Conservation (phyloP, 345 rosid genomes). For the Citrus sinensis region DVS_A1.0 CM039168.1:23519001-23519500, state of each 20-base stretch:
- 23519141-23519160: not conserved
- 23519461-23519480: conserved; percentile 10
- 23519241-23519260: not conserved
- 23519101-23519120: not conserved
- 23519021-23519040: not conserved
- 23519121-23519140: not conserved
- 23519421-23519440: conserved; percentile 6
- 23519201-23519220: not conserved
- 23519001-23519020: too few species aligned
- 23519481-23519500: conserved; percentile 7
- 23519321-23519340: conserved; percentile 4
- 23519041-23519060: not conserved
- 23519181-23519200: not conserved
- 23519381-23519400: not conserved
- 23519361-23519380: not conserved
- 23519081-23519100: not conserved
- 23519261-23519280: conserved; percentile 3
- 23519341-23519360: conserved; percentile 26
- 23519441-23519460: conserved; percentile 12
- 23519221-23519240: not conserved
- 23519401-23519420: not conserved
- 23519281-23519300: not conserved
- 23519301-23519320: not conserved
- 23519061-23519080: not conserved
- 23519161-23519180: not conserved